These are phyloP conservation scores for Areca catechu DNA, from an alignment of 176 grass and related monocot genomes.

Conservation along the genomic window DNA sequence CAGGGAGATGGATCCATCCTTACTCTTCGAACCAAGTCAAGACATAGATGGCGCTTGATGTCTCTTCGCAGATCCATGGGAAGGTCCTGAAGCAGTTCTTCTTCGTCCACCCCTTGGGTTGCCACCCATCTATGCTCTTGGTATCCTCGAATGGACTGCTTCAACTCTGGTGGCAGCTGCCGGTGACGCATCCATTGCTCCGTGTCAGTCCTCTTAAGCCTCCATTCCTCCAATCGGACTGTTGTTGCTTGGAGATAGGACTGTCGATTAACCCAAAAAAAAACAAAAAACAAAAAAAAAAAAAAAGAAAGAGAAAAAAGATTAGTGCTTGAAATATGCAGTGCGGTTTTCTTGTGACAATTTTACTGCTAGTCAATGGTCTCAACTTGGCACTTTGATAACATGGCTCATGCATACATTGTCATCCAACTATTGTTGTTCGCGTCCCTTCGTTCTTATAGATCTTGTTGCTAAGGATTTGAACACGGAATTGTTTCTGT, in stretches of 20 bases:
- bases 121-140: conserved; percentile 86
- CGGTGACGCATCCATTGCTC: conserved; percentile 97
- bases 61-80: conserved; percentile 76
- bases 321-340: too few species aligned
- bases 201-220: conserved; percentile 71
- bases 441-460: too few species aligned
- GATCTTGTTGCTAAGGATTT: too few species aligned
- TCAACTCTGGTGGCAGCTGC: conserved; percentile 68
- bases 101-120: conserved; percentile 80
- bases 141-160: conserved; percentile 64
- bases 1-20: background rate
- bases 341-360: too few species aligned
- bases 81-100: conserved; percentile 56
- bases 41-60: conserved; percentile 92
- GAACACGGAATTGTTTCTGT: too few species aligned
- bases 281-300: background rate
- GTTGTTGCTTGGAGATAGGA: conserved; percentile 87
- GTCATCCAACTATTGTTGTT: too few species aligned
- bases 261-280: conserved; percentile 28
- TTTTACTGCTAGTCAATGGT: too few species aligned
- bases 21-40: conserved; percentile 66
- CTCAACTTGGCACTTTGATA: too few species aligned
- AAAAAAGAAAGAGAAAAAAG: background rate
- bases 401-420: too few species aligned
- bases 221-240: conserved; percentile 87